Evolutionary conservation across 768 basidiomycete genomes (phyloP), one percentile per base, ranked within the genome.

Genomic region (Termitomyces sp.): DNA sequence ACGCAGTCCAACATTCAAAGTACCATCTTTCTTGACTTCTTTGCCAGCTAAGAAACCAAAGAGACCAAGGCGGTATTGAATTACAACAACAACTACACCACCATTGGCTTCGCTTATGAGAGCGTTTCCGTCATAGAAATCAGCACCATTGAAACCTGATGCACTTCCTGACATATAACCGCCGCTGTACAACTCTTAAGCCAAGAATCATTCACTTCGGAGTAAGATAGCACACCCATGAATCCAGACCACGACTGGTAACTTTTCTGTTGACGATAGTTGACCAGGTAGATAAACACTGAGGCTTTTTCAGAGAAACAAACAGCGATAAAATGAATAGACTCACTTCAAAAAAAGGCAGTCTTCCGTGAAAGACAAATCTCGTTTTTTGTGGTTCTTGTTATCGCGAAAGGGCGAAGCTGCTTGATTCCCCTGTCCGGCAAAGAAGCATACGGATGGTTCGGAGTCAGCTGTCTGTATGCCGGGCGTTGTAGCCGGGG

Each of bases 1-100:
- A 83, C 82, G 68, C 40, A 84, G 61, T 31, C 82, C 83, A 11
- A 76, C 81, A 58, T 83, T 84, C 61, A 82, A 65, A 1, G 61
- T 76, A 7, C 83, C 83, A 10, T 72, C 68, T 11, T 72, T 65
- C 59, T 82, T 77, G 1, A 83, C 74, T 36, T 74, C 66, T 40
- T 68, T 59, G 0, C 82, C 80, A n/a, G 81, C 60, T 34, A 84
- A 67, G 65, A 83, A 83, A 5, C 82, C 81, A 61, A 79, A 79
- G 2, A 79, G 55, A 2, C 80, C 80, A 8, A 81, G 64, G 5
- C 79, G 73, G 57, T 81, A 81, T 61, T 81, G 80, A 14, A 79
- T 73, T 15, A 76, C 62, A 11, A 79, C 78, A 0, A 70, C 73
- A 2, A 80, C 69, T 1, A 76, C 72, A 0, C 70, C 71, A 17